Evolutionary conservation across 2,329 filamentous ascomycete species (phyloP), one percentile per base, ranked within the genome.

Genomic region (Neonectria faginata): DNA sequence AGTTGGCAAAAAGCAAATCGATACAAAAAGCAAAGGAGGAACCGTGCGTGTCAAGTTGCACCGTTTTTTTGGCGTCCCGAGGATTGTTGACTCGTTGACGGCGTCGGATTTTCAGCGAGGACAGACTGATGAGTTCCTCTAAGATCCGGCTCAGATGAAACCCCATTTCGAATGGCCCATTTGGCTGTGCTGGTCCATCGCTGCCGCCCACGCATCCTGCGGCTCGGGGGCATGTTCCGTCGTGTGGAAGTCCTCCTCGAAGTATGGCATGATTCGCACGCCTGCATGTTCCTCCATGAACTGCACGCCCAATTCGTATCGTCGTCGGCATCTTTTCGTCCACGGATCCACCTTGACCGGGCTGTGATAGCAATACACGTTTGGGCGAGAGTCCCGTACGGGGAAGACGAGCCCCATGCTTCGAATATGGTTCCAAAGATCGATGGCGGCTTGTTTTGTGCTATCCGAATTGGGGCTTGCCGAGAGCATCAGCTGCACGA

Each of bases 191-290:
- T 73, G 67, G 31, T 62, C 71, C 65, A 79, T 74, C n/a, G 76
- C 78, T 9, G 77, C 72, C 5, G 77, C 77, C 79, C 78, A 81
- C 8, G 79, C 74, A 42, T 79, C 77, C 45, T 78, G 75, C 5
- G 77, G 63, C 54, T 81, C 79, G 7, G 73, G 72, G 3, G 75
- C 79, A 59, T 83, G 81, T 48, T 80, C 75, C 8, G 75, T 73
- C 3, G 75, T 79, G 50, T 83, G 81, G 67, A 81, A 80, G 57
- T 83, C 80, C 61, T 82, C 81, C 50, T 82, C 81, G 62, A 81
- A 83, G 63, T 83, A 82, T 3, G 79, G 75, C 11, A 78, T 68
- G 9, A 82, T 68, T 56, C 74, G 78, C 44, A 82, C 76, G 9
- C 77, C 78, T 12, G 77, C 74, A 53, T 81, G 78, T 57, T 79